Evolutionary conservation across 1,284 basidiomycete species (phyloP).

Genomic region (Waitea zeae): DNA sequence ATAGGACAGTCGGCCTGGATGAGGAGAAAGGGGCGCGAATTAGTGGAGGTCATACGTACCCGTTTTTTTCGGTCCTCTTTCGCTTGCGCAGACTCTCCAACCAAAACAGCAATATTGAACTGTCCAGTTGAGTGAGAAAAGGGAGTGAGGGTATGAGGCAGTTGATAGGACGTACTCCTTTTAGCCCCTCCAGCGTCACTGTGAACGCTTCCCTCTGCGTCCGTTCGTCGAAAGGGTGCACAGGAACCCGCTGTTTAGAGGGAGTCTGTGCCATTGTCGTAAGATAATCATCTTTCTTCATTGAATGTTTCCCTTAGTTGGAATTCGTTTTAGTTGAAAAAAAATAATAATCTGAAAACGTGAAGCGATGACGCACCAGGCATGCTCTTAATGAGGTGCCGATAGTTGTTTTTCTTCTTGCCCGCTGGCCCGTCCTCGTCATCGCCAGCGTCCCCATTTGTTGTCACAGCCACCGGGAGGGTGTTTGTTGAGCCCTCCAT

Average conservation of each 20-base stretch:
- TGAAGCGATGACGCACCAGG: constrained; percentile 32
- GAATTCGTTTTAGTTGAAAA: constrained; percentile 2
- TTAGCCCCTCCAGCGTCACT: constrained; percentile 54
- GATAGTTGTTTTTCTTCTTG: constrained; percentile 63
- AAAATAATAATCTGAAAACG: constrained; percentile 3
- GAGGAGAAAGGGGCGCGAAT: background rate
- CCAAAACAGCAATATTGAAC: constrained; percentile 52
- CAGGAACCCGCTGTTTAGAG: constrained; percentile 50
- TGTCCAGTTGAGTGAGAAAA: constrained; percentile 16
- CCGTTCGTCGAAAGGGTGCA: constrained; percentile 43
- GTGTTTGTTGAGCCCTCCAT: constrained; percentile 12
- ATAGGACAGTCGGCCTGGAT: constrained; percentile 9
- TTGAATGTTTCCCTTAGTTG: constrained; percentile 52
- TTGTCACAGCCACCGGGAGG: constrained; percentile 14
- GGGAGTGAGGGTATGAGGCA: constrained; percentile 6
- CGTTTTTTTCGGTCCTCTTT: constrained; percentile 63
- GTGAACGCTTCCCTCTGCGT: constrained; percentile 58
- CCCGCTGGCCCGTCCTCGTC: constrained; percentile 29
- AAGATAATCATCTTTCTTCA: constrained; percentile 64
- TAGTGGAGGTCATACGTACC: constrained; percentile 23
- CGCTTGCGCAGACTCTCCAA: constrained; percentile 56
- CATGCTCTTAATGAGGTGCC: constrained; percentile 57
- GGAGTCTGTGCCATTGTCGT: constrained; percentile 45
- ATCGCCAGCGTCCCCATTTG: constrained; percentile 37
- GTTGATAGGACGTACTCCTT: constrained; percentile 38